phyloP scores from a whole-genome alignment of 805 yeast genomes.

The Teunomyces pallodes region DNA sequence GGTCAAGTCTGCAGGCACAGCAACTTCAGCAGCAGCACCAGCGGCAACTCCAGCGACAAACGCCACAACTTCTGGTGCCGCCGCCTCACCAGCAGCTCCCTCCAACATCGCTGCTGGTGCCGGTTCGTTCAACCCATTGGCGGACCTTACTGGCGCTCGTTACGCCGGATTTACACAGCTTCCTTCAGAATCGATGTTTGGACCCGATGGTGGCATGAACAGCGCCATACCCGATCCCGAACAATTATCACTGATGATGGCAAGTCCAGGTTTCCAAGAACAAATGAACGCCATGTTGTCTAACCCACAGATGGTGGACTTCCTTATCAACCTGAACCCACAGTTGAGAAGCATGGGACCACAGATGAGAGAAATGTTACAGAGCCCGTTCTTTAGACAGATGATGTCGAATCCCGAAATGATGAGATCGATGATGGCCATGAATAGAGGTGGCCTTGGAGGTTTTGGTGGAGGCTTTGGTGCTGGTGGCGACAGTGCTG shows the following conservation, averaged over 20 bases:
- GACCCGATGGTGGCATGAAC: constrained; percentile 92
- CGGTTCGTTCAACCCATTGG: constrained; percentile 85
- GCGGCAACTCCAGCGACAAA: constrained; percentile 18
- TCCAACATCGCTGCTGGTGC: constrained; percentile 81
- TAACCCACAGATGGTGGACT: constrained; percentile 87
- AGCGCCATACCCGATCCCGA: constrained; percentile 68
- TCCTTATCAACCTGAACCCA: constrained; percentile 77
- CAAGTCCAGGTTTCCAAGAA: constrained; percentile 77
- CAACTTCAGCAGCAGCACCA: constrained; percentile 26
- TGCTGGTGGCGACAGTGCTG: constrained; percentile 9
- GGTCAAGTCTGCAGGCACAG: constrained; percentile 70
- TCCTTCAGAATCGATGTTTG: constrained; percentile 86
- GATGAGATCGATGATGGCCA: constrained; percentile 77
- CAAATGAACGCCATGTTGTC: constrained; percentile 77
- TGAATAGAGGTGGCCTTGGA: constrained; percentile 49
- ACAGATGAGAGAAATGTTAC: constrained; percentile 80
- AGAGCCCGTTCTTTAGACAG: constrained; percentile 77
- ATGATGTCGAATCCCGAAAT: constrained; percentile 73
- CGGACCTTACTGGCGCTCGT: constrained; percentile 91
- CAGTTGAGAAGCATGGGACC: constrained; percentile 86
- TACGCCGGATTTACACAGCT: constrained; percentile 90
- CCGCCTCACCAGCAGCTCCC: constrained; percentile 49
- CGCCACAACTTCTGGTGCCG: constrained; percentile 6
- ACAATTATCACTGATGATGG: constrained; percentile 72
- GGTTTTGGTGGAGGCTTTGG: constrained; percentile 18